Base-by-base conservation (phyloP, 257 asterid species). In the Capsicum chinense region DNA sequence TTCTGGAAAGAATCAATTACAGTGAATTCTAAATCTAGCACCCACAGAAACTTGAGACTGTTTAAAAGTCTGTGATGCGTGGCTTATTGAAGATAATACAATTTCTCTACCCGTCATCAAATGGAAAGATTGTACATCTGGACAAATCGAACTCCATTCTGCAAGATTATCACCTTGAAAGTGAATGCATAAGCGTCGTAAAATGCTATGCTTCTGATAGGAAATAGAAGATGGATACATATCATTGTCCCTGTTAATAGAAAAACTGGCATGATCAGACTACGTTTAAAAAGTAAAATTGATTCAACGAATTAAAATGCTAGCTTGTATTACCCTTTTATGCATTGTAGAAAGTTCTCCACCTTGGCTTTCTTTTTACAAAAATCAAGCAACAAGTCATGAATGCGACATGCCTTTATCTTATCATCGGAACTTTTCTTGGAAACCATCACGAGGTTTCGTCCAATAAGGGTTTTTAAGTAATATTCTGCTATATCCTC, bases 381-480 rank as follows among this genome's bases (percentile, higher is more conserved):
- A 3, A 84, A 56, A 17, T 84, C 84, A 39, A 19, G 52, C 16
- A 67, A n/a, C 54, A 56, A 5, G n/a, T 84, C 87, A 67, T 84
- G 84, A 39, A 84, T 15, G 6, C 71, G 80, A 21, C 87, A 79
- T n/a, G 84, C 13, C 81, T 56, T 79, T 13, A 56, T 57, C 48
- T 4, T 39, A 6, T 80, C 80, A 9, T 64, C 33, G 17, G 4
- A 54, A 0, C 71, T 66, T 70, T 35, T 39, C 70, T 79, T 57
- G 15, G 84, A 21, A 14, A 69, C 33, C 13, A 56, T 42, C 19
- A 79, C 56, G 13, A 84, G 81, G 21, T 57, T 84, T 14, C 84
- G 11, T 2, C 10, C 62, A 37, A 84, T 42, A 17, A 84, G 26
- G 14, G 56, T 83, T 42, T 50, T 44, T 60, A 84, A 14, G 59